Percentiles rank a stretch among this genome's conserved stretches.
Conservation (phyloP, 2,329 filamentous ascomycete species). For the Phaeosphaeria sp. region DNA sequence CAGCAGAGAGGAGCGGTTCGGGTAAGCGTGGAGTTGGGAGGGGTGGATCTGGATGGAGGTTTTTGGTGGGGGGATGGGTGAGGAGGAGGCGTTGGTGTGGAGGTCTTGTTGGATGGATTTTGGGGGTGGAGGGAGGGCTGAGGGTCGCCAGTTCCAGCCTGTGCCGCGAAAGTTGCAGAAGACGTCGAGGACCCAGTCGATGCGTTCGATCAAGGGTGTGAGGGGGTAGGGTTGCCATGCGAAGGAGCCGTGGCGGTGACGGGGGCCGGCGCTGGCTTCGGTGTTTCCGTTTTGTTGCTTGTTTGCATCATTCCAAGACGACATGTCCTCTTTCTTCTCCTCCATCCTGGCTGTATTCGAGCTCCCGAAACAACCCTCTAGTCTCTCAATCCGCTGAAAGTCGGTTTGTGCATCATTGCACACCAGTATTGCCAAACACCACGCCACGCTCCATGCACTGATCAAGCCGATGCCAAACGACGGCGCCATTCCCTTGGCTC, state of each 20-base stretch:
- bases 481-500: constrained; percentile 58
- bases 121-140: constrained; percentile 55
- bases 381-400: constrained; percentile 63
- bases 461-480: constrained; percentile 64
- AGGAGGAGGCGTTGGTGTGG: constrained; percentile 27
- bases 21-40: constrained; percentile 48
- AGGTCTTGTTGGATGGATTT: constrained; percentile 49
- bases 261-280: constrained; percentile 31
- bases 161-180: constrained; percentile 65
- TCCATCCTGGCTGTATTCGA: not conserved
- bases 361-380: constrained; percentile 30
- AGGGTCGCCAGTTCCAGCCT: constrained; percentile 66
- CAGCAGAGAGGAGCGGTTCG: constrained; percentile 43
- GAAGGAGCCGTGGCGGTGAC: constrained; percentile 46
- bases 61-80: constrained; percentile 15
- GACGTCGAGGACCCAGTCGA: constrained; percentile 66
- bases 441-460: constrained; percentile 62
- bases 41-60: constrained; percentile 29
- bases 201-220: constrained; percentile 56
- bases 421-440: constrained; percentile 60
- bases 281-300: constrained; percentile 6
- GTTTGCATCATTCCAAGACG: not conserved
- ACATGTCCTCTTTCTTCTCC: not conserved
- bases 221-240: constrained; percentile 63
- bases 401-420: constrained; percentile 63